Evolutionary conservation across 495 filamentous ascomycete species (phyloP), one percentile per base, ranked within the genome.

Genomic region (Daldinia vernicosa): DNA sequence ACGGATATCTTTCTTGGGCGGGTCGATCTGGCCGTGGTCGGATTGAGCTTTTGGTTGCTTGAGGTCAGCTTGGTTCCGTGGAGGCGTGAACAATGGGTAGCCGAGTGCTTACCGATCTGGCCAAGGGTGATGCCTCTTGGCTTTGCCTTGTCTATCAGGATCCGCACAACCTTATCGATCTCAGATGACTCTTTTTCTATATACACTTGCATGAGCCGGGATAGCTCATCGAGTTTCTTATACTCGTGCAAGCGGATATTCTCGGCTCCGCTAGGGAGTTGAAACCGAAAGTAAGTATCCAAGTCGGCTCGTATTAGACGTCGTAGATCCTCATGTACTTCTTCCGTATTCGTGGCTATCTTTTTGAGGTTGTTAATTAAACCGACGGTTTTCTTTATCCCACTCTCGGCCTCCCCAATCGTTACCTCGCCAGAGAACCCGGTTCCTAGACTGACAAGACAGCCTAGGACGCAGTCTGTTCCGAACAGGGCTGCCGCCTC

Each of bases 401-500:
- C 37, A 17, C 45, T 30, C 17, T 40, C 17, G 12, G 43, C 43
- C 22, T 27, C 12, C 17, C 62, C 62, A 1, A 39, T 65, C 15
- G 52, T 65, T n/a, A 65, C 15, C 28, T 39, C 32, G 19, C 55
- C 55, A 2, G 55, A 58, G 19, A 19, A 65, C 37, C 62, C 62
- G 1, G 62, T 65, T 1, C 62, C 62, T 2, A 65, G 30, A 30
- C 62, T 65, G 1, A 65, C 14, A 30, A 57, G 62, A 28, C 62
- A 65, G 35, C 37, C 39, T 6, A 65, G 28, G 4, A 51, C 53
- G 8, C 62, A 50, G 62, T 51, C 52, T 3, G 53, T 26, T n/a
- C 62, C 62, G 53, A 57, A 65, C 12, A 65, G 30, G 6, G 52
- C 62, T 3, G 39, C 32, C 11, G 73, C 75, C 22, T 77, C 75